A percentile compares a stretch with the other conserved stretches of the same genome.
phyloP scores from a whole-genome alignment of 2,329 filamentous ascomycete genomes.

The Neonectria sp. region DNA sequence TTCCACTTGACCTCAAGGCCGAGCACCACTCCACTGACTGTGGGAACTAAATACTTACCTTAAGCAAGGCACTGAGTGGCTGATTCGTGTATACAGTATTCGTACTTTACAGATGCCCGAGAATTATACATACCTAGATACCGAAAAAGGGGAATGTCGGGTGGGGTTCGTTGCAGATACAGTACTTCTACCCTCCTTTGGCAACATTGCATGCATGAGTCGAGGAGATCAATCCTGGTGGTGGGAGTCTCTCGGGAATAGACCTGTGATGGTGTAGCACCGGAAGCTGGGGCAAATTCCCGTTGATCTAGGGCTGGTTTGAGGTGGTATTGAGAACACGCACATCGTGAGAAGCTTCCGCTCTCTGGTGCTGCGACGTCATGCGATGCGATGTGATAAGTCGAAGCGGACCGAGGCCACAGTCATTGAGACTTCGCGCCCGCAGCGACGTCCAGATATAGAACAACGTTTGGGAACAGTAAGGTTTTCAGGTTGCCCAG shows the following conservation, averaged over 20 bases:
- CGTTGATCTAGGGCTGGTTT: not conserved
- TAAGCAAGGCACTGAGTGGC: constrained; percentile 3
- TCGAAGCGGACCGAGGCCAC: constrained; percentile 42
- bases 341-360: constrained; percentile 9
- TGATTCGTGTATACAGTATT: constrained; percentile 12
- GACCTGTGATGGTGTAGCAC: constrained; percentile 3
- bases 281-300: constrained; percentile 1
- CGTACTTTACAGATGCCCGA: constrained; percentile 2
- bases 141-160: not conserved
- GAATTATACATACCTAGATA: constrained; percentile 1
- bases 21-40: constrained; percentile 40
- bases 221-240: constrained; percentile 6
- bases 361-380: constrained; percentile 26
- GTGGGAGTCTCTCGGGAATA: not conserved
- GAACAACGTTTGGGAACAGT: not conserved
- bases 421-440: constrained; percentile 25
- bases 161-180: constrained; percentile 7
- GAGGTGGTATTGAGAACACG: constrained; percentile 7
- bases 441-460: constrained; percentile 22
- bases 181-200: not conserved
- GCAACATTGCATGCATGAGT: not conserved
- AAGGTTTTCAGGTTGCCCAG: not conserved
- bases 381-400: constrained; percentile 33
- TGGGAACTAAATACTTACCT: not conserved
- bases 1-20: constrained; percentile 30